Percentiles rank a stretch among this genome's conserved stretches.
Conservation (phyloP, 1,284 basidiomycete species). For the Ustilago cynodontis region DNA sequence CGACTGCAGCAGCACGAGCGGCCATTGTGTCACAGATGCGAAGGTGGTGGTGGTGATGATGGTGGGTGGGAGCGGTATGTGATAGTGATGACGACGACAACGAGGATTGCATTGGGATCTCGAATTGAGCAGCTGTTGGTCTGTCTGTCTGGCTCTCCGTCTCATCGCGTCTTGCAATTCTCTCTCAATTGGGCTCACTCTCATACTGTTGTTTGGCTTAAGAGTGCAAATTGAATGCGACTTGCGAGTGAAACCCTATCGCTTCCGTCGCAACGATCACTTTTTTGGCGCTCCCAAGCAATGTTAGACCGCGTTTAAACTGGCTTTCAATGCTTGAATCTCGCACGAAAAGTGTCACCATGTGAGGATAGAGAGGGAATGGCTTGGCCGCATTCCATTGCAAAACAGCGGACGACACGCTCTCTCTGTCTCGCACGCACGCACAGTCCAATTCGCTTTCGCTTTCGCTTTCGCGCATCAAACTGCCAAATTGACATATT, state of each 20-base stretch:
- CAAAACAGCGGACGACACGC: too few relatives aligned
- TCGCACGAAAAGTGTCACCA: too few relatives aligned
- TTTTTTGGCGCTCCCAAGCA: background rate
- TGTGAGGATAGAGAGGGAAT: too few relatives aligned
- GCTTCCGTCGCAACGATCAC: constrained; percentile 6
- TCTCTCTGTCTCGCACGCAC: background rate
- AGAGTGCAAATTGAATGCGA: background rate
- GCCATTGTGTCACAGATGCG: constrained; percentile 44
- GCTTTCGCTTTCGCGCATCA: too few relatives aligned
- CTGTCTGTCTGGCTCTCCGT: too few relatives aligned
- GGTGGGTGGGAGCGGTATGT: background rate
- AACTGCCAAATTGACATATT: background rate
- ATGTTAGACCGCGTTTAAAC: background rate
- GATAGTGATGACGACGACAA: constrained; percentile 13
- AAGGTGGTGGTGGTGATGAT: constrained; percentile 6
- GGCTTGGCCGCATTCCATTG: too few relatives aligned
- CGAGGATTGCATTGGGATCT: constrained; percentile 5
- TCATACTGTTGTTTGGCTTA: too few relatives aligned
- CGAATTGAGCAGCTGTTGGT: too few relatives aligned
- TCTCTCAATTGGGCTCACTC: background rate
- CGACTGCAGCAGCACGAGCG: constrained; percentile 59
- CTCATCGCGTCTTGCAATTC: background rate
- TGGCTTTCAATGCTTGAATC: background rate
- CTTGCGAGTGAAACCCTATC: background rate
- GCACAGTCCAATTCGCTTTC: constrained; percentile 13